These are phyloP conservation scores for Verticillium tricorpus DNA, from an alignment of 2,329 filamentous ascomycete genomes.

Conservation along the genomic window DNA sequence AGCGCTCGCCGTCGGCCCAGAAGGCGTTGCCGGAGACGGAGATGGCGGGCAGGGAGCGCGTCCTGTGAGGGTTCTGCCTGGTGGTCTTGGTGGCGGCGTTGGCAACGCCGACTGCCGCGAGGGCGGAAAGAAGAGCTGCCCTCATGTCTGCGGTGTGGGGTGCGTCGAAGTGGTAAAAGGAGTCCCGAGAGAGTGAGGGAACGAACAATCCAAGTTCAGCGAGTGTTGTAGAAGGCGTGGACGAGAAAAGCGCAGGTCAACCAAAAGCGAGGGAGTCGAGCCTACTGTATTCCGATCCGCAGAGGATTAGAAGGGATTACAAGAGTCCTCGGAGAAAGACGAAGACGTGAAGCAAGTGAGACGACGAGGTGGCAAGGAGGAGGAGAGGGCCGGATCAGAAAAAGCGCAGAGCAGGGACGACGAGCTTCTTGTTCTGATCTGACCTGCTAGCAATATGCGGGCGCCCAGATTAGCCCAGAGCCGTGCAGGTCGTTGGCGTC, in stretches of 20 bases:
- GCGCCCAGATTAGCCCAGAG: not conserved
- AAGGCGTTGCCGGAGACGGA: slow-evolving; percentile 56
- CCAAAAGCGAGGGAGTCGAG: not conserved
- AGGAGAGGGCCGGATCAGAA: not conserved
- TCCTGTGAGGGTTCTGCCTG: slow-evolving; percentile 41
- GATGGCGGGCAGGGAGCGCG: slow-evolving; percentile 44
- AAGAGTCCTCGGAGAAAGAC: not conserved
- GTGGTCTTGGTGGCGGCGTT: slow-evolving; percentile 37
- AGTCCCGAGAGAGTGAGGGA: slow-evolving; percentile 9
- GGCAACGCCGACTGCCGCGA: slow-evolving; percentile 41
- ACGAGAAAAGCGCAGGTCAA: not conserved
- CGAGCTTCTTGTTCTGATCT: not conserved
- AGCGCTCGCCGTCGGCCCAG: slow-evolving; percentile 47
- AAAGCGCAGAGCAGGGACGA: not conserved
- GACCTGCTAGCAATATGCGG: too few relatives aligned
- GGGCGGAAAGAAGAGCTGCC: slow-evolving; percentile 39
- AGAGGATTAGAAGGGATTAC: too few relatives aligned
- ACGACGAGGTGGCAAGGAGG: slow-evolving; percentile 6
- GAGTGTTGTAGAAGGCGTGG: slow-evolving; percentile 4
- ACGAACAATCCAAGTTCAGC: slow-evolving; percentile 4
- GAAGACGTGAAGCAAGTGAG: slow-evolving; percentile 7
- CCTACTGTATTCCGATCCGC: not conserved
- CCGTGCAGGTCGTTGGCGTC: not conserved
- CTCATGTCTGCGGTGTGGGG: slow-evolving; percentile 38
- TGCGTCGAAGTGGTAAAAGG: slow-evolving; percentile 1